Base-by-base conservation (phyloP, 805 yeast species). In the Grigorovia humatica region DNA sequence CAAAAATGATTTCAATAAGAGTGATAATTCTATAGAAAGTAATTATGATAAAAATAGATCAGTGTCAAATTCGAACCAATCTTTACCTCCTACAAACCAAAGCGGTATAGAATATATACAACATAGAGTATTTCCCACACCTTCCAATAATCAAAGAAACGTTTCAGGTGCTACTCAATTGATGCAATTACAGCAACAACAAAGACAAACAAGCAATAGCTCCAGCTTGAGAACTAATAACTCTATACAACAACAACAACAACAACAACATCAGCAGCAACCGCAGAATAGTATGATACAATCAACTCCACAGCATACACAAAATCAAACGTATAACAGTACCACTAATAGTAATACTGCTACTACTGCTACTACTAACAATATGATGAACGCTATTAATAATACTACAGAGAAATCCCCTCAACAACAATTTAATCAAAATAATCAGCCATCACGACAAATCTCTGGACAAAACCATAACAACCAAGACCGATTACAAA, bases 141-240 rank as follows among this genome's bases (percentile, higher is more conserved):
- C 66, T 43, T 52, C 56, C 2, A 63, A 63, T 7, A 63, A 60
- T 32, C 71, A 66, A 48, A 62, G 67, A 29, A 67, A 59, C 48
- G 62, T 64, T 0, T 63, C 68, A 6, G 64, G 66, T 30, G 65
- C 65, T 13, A 57, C 68, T 46, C 52, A 50, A 32, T 41, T 50
- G 29, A 46, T 50, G 48, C 49, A 45, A 46, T 30, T 42, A 13
- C 49, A 46, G n/a, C 44, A 48, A n/a, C 50, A 47, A 19, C 47
- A 51, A 32, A 44, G 27, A n/a, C 49, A 47, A 4, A 13, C 42
- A 38, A 38, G 42, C 8, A 38, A 38, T 38, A 38, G 42, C 17
- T 38, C 42, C 3, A 38, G 42, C 13, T 38, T 38, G 17, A 13
- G 17, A 15, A 38, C 42, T 13, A 38, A 38, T 38, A 45, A 44